Base-by-base conservation (phyloP, 768 basidiomycete species). In the Sarcodon aspratus region DNA sequence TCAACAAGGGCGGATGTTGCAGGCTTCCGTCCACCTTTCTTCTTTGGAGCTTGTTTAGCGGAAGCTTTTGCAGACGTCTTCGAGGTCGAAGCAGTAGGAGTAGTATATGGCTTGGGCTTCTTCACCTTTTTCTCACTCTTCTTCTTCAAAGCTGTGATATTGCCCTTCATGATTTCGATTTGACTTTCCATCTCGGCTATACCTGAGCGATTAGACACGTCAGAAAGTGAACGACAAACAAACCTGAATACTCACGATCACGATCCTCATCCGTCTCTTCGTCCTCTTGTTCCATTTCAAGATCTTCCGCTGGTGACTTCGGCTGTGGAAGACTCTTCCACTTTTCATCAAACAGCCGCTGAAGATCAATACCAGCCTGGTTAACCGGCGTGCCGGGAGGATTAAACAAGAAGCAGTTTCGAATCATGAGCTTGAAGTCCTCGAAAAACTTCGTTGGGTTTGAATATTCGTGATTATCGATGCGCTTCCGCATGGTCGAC, bases 361-460 rank as follows among this genome's bases (percentile, higher is more conserved):
- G 80, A n/a, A 98, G 69, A 45, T 90, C 81, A 43, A 80, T 75
- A 7, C 93, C 96, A 15, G 91, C 86, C 46, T 81, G 75, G 59
- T 93, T 84, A 49, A 98, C 95, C 32, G 79, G 78, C 7, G 91
- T 89, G 33, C 85, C 86, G 18, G 80, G 72, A 7, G 93, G 92
- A 57, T 99, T 98, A 73, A 94, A 99, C 2, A 75, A 67, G 63
- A 86, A 84, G 62, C 94, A 97, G 63, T 99, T 99, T 45, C 82
- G 76, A 58, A 97, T 85, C 86, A 98, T 93, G 52, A 95, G 70
- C 65, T 85, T 87, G 70, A 98, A 87, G 66, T 99, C 96, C 32
- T 82, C 79, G 54, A 85, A 82, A 62, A 98, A 92, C 60, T 83
- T 81, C 45, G 78, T 70, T 2, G 88, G 83, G n/a, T 72, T 82